Evolutionary conservation across 768 basidiomycete genomes (phyloP).

Genomic region (Fistulinella prunicolor): DNA sequence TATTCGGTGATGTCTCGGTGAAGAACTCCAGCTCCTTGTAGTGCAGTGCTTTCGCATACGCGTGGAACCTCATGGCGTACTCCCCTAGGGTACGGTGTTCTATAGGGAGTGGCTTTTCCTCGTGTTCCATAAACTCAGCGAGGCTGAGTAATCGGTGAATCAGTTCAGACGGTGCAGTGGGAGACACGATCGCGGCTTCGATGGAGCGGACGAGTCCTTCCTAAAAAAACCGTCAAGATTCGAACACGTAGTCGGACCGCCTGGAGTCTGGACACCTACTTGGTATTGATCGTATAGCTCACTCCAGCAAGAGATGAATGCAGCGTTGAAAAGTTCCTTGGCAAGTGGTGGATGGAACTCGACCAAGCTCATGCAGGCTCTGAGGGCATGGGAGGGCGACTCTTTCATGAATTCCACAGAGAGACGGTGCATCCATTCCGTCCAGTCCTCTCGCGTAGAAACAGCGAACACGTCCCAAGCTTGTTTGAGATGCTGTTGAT

Average conservation of each 20-base stretch:
- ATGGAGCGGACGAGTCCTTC: conserved; percentile 93
- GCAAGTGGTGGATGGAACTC: conserved; percentile 89
- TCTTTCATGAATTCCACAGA: conserved; percentile 97
- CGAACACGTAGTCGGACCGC: background rate
- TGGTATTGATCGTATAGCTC: conserved; percentile 97
- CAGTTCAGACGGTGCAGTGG: conserved; percentile 77
- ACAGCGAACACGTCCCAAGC: conserved; percentile 90
- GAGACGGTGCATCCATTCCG: conserved; percentile 91
- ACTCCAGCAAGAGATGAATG: conserved; percentile 96
- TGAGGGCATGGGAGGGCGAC: conserved; percentile 95
- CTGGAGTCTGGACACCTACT: conserved; percentile 42
- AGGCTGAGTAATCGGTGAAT: conserved; percentile 89
- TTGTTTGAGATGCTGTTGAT: conserved; percentile 95
- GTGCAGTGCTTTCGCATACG: conserved; percentile 96
- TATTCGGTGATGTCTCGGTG: conserved; percentile 82
- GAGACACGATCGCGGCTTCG: conserved; percentile 77
- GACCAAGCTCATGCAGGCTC: conserved; percentile 92
- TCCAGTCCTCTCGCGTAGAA: conserved; percentile 83
- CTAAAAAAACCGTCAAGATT: conserved; percentile 39
- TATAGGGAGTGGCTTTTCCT: conserved; percentile 93
- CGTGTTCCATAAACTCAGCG: conserved; percentile 99
- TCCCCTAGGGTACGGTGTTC: conserved; percentile 91
- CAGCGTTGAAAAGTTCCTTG: conserved; percentile 95
- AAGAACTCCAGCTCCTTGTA: conserved; percentile 99
- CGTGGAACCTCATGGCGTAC: conserved; percentile 89